Conservation (phyloP, 2,329 filamentous ascomycete genomes). For the Calonectria montana region DNA sequence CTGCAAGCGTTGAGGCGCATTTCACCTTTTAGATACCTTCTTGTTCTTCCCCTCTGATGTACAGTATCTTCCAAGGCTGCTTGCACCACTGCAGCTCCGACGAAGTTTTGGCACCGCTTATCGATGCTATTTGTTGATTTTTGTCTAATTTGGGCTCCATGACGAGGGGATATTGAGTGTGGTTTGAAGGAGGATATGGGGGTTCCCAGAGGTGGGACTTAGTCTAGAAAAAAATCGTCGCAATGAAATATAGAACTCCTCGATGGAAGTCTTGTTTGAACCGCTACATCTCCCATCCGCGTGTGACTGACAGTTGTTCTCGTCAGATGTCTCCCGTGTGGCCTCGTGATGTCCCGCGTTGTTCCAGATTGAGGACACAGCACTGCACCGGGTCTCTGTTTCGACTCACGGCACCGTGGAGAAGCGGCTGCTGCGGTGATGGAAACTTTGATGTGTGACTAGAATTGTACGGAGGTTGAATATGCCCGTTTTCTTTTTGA, state of each 20-base stretch:
- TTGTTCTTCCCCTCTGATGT: constrained; percentile 41
- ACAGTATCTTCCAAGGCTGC: constrained; percentile 44
- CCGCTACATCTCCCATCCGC: too few relatives aligned
- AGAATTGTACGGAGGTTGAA: background rate
- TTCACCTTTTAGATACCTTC: constrained; percentile 27
- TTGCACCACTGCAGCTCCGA: constrained; percentile 43
- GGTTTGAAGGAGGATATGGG: constrained; percentile 7
- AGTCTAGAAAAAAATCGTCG: constrained; percentile 38
- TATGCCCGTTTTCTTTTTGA: background rate
- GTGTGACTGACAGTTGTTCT: background rate
- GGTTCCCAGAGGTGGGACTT: constrained; percentile 19
- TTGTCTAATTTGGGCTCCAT: background rate
- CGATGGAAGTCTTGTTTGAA: background rate
- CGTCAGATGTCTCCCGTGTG: background rate
- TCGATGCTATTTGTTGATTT: constrained; percentile 22
- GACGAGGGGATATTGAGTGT: constrained; percentile 10
- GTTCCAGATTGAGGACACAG: background rate
- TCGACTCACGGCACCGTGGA: background rate
- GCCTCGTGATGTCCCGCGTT: background rate
- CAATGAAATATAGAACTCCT: constrained; percentile 32
- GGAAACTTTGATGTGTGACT: background rate
- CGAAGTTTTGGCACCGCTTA: constrained; percentile 15
- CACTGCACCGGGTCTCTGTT: background rate
- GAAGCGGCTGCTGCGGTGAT: too few relatives aligned
- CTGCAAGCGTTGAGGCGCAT: constrained; percentile 27